Base-by-base conservation (phyloP, 1,284 basidiomycete species). In the Marasmius oreades region DNA sequence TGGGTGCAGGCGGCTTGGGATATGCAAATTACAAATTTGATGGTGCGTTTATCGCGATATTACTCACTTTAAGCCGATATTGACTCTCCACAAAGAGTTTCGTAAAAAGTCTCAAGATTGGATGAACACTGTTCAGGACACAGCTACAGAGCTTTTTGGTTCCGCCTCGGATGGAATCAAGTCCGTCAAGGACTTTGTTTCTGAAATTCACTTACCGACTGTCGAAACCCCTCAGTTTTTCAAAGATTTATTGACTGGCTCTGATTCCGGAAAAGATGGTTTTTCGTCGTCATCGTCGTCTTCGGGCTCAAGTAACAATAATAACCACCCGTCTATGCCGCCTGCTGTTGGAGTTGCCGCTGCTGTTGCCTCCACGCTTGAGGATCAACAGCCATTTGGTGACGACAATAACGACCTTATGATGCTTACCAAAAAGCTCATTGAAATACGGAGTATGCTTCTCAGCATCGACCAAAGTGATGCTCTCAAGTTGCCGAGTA, bases 401-500 rank as follows among this genome's bases (percentile, higher is more conserved):
- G 61, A 69, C 1, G 76, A 75, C 42, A 79, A 82, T 60, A 90
- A 90, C 63, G 85, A 85, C 8, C 80, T 98, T 52, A 93, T 98
- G 87, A 85, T 95, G 64, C 78, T 99, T 54, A 99, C 97, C 0
- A 81, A 84, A 68, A 98, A 97, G 70, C 84, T 99, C 55, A 99
- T 99, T 66, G 95, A 97, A 72, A 97, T 99, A 64, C 79, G 97
- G 59, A 90, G 83, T 59, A 95, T 99, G 78, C 78, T 99, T 43
- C 80, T 98, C 42, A 90, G 90, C 62, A 95, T 98, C 56, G 97
- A 98, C 71, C 94, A 98, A 72, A 95, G 91, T 62, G 94, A 96
- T 62, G 84, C 90, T 16, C 80, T 99, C 65, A 96, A 95, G 63
- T 76, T 99, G 12, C 96, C 96, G 0, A 95, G 93, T 62, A 98